Percentiles rank a stretch among this genome's conserved stretches.
phyloP scores from a whole-genome alignment of 306 rosid species.

The Quillaja saponaria region DNA sequence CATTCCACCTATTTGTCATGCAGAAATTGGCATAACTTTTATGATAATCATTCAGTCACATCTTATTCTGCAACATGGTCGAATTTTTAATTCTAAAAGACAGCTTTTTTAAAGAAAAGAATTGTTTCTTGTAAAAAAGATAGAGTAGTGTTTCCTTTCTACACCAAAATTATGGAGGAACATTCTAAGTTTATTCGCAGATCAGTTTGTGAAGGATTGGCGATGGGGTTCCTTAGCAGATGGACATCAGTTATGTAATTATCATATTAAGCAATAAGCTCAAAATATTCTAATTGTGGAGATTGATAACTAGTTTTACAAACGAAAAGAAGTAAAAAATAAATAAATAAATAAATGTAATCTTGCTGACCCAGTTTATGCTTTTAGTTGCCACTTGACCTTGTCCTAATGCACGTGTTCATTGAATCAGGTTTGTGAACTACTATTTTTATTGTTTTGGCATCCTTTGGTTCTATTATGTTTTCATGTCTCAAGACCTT shows the following conservation, averaged over 20 bases:
- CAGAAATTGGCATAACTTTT: neutral
- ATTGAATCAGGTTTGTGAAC: neutral
- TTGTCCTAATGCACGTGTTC: neutral
- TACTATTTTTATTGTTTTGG: neutral
- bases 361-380: neutral
- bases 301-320: neutral
- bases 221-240: neutral
- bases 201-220: neutral
- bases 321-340: too few species aligned
- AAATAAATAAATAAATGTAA: constrained; percentile 9
- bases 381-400: neutral
- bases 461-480: neutral
- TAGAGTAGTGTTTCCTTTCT: neutral
- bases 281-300: neutral
- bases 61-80: neutral
- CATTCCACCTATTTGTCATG: neutral
- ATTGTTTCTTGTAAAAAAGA: too few species aligned
- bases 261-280: neutral
- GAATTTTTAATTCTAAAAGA: neutral
- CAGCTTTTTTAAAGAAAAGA: constrained; percentile 4
- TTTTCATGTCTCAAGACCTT: neutral
- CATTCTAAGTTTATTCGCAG: neutral
- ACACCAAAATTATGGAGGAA: neutral
- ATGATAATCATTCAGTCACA: neutral
- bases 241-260: neutral